Percentiles rank a stretch among this genome's conserved stretches.
These are phyloP conservation scores for Vigna trinervia DNA, from an alignment of 306 rosid species.

Conservation along the genomic window DNA sequence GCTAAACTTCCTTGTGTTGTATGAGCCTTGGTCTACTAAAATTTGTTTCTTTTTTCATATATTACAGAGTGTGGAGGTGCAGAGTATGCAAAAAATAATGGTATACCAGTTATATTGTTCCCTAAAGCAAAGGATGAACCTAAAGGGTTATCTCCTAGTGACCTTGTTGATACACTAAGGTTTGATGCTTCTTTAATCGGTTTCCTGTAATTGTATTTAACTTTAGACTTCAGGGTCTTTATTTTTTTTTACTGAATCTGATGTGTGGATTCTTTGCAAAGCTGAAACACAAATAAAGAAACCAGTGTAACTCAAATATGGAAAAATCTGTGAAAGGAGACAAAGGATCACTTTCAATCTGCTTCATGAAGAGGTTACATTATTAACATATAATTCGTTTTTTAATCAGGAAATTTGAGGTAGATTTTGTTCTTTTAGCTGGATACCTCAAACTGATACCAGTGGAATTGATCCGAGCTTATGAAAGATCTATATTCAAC, in stretches of 20 bases:
- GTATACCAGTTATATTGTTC: slow-evolving; percentile 72
- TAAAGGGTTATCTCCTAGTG: slow-evolving; percentile 63
- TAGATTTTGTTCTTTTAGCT: slow-evolving; percentile 87
- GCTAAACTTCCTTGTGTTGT: background rate
- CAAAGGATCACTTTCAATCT: slow-evolving; percentile 5
- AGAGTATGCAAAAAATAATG: slow-evolving; percentile 69
- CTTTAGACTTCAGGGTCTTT: slow-evolving; percentile 12
- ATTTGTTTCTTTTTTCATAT: background rate
- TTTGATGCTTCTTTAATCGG: slow-evolving; percentile 39
- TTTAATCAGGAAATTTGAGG: slow-evolving; percentile 60
- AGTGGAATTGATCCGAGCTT: slow-evolving; percentile 71
- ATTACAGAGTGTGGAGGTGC: slow-evolving; percentile 83
- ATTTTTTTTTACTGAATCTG: background rate
- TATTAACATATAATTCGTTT: slow-evolving; percentile 13
- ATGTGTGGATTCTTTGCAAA: slow-evolving; percentile 15
- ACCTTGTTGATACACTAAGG: slow-evolving; percentile 73
- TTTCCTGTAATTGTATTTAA: slow-evolving; percentile 38
- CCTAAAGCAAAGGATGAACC: slow-evolving; percentile 57
- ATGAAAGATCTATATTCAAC: slow-evolving; percentile 71
- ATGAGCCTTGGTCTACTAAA: slow-evolving; percentile 1
- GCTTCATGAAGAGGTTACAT: slow-evolving; percentile 12
- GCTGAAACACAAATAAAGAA: background rate
- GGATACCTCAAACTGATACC: slow-evolving; percentile 93
- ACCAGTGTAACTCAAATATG: background rate
- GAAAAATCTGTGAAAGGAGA: background rate